phyloP scores from a whole-genome alignment of 345 rosid genomes.

The Citrus glauca region DNA sequence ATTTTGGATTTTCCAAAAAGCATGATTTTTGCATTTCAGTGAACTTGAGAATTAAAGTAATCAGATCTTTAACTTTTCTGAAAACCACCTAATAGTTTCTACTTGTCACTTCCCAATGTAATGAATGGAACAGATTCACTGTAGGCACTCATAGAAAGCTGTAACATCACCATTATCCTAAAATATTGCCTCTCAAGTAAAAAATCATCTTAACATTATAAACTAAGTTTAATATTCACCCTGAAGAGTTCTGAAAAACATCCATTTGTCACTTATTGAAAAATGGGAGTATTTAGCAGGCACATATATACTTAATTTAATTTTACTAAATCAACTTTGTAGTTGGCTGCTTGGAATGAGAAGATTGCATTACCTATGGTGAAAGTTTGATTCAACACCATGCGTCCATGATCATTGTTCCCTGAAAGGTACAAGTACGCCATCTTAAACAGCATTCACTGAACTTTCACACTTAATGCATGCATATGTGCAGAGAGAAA shows the following conservation, averaged over 20 bases:
- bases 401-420: constrained; percentile 65
- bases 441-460: background rate
- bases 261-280: background rate
- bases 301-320: background rate
- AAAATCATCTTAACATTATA: background rate
- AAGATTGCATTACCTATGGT: constrained; percentile 52
- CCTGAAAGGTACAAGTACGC: constrained; percentile 34
- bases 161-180: background rate
- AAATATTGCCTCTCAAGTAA: background rate
- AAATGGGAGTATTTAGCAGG: background rate
- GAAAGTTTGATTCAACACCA: constrained; percentile 92
- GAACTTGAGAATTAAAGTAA: background rate
- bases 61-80: too few species aligned
- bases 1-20: background rate
- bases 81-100: too few species aligned
- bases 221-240: background rate
- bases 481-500: background rate
- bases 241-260: background rate
- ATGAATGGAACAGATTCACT: too few species aligned
- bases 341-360: background rate
- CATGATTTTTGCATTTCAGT: background rate
- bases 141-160: background rate
- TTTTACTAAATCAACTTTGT: background rate
- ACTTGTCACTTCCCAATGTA: background rate
- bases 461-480: background rate